Conservation (phyloP, 768 basidiomycete species). For the Tricholoma matsutake region DNA sequence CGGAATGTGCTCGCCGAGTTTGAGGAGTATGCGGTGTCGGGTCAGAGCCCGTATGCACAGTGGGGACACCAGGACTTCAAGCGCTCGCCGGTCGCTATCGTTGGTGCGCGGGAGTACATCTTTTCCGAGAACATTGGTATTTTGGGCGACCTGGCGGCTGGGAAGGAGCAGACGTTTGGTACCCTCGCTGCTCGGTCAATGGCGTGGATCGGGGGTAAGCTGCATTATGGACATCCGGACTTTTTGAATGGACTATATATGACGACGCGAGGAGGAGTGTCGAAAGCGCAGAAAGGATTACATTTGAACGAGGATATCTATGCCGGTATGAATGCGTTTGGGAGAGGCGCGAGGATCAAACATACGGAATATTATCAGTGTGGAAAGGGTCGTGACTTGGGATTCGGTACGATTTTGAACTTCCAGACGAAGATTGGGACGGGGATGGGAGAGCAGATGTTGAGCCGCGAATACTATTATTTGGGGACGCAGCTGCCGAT, state of each 20-base stretch:
- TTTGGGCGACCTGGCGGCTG: conserved; percentile 95
- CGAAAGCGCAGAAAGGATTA: conserved; percentile 99
- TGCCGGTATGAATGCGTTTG: conserved; percentile 98
- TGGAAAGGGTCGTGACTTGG: conserved; percentile 97
- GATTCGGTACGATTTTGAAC: conserved; percentile 98
- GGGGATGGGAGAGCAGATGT: conserved; percentile 99
- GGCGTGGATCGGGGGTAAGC: conserved; percentile 97
- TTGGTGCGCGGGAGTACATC: conserved; percentile 99
- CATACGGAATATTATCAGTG: conserved; percentile 99
- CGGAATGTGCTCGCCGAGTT: conserved; percentile 98
- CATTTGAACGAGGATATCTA: conserved; percentile 99
- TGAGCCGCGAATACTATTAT: conserved; percentile 99
- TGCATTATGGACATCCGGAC: conserved; percentile 99
- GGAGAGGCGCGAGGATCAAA: conserved; percentile 96
- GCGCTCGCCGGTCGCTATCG: conserved; percentile 89
- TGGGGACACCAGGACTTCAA: conserved; percentile 89
- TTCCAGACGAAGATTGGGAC: conserved; percentile 99
- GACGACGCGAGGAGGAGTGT: conserved; percentile 97
- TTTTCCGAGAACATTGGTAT: conserved; percentile 99
- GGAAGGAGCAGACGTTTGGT: conserved; percentile 99
- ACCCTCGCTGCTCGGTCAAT: conserved; percentile 94
- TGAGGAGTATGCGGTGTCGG: conserved; percentile 85
- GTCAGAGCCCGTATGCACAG: conserved; percentile 88
- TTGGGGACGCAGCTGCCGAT: conserved; percentile 96
- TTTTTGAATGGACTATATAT: conserved; percentile 98